These are phyloP conservation scores for Cytospora leucostoma DNA, from an alignment of 2,329 filamentous ascomycete genomes.

Conservation along the genomic window DNA sequence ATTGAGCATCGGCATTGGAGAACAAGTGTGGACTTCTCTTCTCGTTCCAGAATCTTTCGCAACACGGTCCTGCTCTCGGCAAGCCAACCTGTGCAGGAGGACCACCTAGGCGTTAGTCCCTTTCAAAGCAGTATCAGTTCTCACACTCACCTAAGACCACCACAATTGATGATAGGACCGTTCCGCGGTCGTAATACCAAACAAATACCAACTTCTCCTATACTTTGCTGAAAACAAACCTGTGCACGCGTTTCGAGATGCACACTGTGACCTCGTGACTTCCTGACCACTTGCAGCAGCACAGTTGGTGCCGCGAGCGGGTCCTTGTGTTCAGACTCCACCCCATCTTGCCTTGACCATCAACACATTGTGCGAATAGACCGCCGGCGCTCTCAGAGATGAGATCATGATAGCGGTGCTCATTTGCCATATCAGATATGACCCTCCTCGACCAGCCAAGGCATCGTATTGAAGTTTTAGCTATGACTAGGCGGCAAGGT, in stretches of 20 bases:
- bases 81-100: neutral
- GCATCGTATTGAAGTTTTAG: no score
- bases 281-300: neutral
- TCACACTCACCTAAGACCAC: slow-evolving; percentile 16
- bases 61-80: neutral
- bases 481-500: no score
- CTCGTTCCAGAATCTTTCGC: neutral
- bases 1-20: neutral
- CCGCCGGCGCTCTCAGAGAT: no score
- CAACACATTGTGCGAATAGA: no score
- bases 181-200: slow-evolving; percentile 4
- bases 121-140: slow-evolving; percentile 9
- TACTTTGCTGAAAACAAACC: neutral
- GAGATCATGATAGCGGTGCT: no score
- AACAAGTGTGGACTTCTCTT: neutral
- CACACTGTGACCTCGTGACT: neutral
- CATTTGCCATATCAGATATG: no score
- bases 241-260: neutral
- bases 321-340: no score
- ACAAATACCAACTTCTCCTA: slow-evolving; percentile 3
- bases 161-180: neutral
- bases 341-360: no score
- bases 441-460: no score
- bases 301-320: no score
- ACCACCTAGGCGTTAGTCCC: slow-evolving; percentile 4